Evolutionary conservation across 2,329 filamentous ascomycete species (phyloP).

Genomic region (Calonectria naviculata): DNA sequence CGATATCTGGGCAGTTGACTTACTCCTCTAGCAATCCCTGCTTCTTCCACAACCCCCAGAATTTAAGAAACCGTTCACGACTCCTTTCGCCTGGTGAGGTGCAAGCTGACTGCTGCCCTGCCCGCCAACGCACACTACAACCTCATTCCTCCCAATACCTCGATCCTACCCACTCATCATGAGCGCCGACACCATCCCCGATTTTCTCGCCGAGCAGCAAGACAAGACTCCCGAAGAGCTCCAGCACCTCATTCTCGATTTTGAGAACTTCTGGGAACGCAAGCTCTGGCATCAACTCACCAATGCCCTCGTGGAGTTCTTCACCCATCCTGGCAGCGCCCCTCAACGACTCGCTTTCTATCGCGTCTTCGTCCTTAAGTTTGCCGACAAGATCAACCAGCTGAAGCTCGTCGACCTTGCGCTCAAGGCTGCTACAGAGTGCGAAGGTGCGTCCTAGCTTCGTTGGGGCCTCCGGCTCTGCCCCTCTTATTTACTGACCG

Average conservation of each 20-base stretch:
- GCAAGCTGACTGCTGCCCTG: constrained; percentile 38
- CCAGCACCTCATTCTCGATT: constrained; percentile 87
- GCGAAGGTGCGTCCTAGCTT: constrained; percentile 69
- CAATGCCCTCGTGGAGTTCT: constrained; percentile 87
- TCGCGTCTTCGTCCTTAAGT: constrained; percentile 94
- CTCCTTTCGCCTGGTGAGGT: constrained; percentile 22
- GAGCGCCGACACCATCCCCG: constrained; percentile 88
- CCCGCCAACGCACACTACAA: constrained; percentile 20
- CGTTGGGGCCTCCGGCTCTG: constrained; percentile 10
- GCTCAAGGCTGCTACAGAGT: constrained; percentile 87
- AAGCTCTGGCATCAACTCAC: constrained; percentile 99
- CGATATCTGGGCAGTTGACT: neutral
- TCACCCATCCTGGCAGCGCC: constrained; percentile 83
- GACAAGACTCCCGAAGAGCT: constrained; percentile 89
- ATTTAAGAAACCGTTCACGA: neutral
- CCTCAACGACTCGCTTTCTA: constrained; percentile 90
- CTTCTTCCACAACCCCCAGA: neutral
- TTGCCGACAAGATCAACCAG: constrained; percentile 99
- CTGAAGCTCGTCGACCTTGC: constrained; percentile 94
- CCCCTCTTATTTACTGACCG: constrained; percentile 21
- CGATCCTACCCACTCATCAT: constrained; percentile 58
- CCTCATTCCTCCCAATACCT: constrained; percentile 14
- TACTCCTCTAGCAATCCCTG: neutral
- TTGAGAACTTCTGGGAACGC: constrained; percentile 97
- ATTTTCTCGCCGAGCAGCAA: constrained; percentile 92